These are phyloP conservation scores for Adansonia madagascariensis DNA, from an alignment of 441 rosid species.

Conservation along the genomic window DNA sequence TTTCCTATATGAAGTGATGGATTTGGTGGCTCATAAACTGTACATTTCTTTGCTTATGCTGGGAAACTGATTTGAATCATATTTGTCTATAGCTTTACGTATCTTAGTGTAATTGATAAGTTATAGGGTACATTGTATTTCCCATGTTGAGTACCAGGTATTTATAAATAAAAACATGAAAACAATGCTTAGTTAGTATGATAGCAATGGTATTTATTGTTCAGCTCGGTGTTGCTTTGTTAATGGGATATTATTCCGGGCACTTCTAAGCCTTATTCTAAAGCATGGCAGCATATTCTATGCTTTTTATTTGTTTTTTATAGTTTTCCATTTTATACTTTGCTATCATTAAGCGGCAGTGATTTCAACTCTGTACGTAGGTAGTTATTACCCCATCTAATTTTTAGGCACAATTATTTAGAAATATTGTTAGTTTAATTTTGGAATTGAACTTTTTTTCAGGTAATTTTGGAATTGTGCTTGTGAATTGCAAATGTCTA, in stretches of 20 bases:
- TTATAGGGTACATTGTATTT: constrained; percentile 7
- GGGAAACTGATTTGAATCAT: constrained; percentile 27
- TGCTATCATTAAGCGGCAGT: background rate
- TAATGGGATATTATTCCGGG: background rate
- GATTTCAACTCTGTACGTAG: background rate
- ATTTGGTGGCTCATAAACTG: constrained; percentile 25
- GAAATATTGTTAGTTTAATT: background rate
- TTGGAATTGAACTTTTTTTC: background rate
- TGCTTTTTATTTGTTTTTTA: background rate
- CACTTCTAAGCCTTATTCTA: background rate
- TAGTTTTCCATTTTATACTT: background rate
- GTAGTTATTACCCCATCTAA: background rate
- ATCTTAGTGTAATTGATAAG: constrained; percentile 26
- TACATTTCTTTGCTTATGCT: constrained; percentile 36
- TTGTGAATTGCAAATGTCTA: background rate
- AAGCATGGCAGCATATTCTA: background rate
- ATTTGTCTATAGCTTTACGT: constrained; percentile 33
- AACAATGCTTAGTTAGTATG: background rate
- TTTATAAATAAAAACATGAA: constrained; percentile 8
- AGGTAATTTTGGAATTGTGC: background rate
- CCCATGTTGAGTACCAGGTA: constrained; percentile 6
- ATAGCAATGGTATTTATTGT: background rate
- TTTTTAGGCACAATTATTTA: background rate
- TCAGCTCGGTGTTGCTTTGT: background rate
- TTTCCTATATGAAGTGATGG: constrained; percentile 42